These are phyloP conservation scores for Allium sativum DNA, from an alignment of 106 monocot species.

Conservation along the genomic window DNA sequence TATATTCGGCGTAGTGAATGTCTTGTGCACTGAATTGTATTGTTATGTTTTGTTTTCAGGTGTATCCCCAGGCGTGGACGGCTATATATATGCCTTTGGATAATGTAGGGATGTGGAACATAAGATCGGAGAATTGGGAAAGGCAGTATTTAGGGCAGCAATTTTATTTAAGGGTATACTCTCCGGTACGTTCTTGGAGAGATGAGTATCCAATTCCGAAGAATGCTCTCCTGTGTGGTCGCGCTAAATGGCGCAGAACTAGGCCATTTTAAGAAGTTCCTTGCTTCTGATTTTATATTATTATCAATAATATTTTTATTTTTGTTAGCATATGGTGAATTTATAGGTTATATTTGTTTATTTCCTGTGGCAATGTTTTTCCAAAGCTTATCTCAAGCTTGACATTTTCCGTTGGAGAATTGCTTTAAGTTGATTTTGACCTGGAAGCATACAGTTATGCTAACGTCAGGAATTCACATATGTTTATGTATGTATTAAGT, in stretches of 20 bases:
- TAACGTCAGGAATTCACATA: no score
- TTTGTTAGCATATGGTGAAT: constrained; percentile 26
- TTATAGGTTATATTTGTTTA: not conserved
- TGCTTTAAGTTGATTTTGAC: no score
- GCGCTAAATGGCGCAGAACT: constrained; percentile 24
- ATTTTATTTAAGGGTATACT: constrained; percentile 34
- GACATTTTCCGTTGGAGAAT: not conserved
- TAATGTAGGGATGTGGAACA: constrained; percentile 52
- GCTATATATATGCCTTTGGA: constrained; percentile 39
- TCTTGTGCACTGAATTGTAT: not conserved
- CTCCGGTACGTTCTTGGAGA: constrained; percentile 22
- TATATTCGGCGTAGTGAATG: not conserved
- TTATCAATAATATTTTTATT: not conserved
- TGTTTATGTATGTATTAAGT: no score
- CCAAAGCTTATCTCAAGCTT: not conserved
- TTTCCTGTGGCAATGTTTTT: not conserved
- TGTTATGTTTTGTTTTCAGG: constrained; percentile 8
- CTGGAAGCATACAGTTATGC: no score
- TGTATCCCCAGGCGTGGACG: constrained; percentile 33
- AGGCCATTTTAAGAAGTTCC: constrained; percentile 16
- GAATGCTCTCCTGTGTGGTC: constrained; percentile 44
- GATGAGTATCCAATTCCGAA: constrained; percentile 32
- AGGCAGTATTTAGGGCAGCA: constrained; percentile 43
- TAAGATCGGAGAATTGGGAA: constrained; percentile 40
- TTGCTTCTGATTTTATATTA: not conserved